A percentile compares a stretch with the other conserved stretches of the same genome.
phyloP scores from a whole-genome alignment of 2,329 filamentous ascomycete genomes.

The Neoarthrinium moseri region DNA sequence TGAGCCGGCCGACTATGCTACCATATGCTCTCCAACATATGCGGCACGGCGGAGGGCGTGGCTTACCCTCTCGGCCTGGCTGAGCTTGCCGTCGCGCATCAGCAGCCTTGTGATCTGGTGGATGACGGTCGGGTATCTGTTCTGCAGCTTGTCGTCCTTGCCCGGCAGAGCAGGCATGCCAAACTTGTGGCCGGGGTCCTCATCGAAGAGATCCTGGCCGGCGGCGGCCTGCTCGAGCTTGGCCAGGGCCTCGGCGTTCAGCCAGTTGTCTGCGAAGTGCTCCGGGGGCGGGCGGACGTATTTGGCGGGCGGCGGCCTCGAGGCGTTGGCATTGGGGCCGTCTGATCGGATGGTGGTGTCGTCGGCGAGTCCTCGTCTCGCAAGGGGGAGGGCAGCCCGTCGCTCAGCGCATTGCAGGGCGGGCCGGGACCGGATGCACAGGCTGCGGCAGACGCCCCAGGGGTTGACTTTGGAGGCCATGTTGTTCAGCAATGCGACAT shows the following conservation, averaged over 20 bases:
- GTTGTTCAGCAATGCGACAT: slow-evolving; percentile 7
- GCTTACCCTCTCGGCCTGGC: slow-evolving; percentile 83
- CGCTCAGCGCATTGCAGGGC: slow-evolving; percentile 8
- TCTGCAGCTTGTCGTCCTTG: slow-evolving; percentile 60
- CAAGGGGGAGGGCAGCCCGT: slow-evolving; percentile 13
- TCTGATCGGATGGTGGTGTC: slow-evolving; percentile 15
- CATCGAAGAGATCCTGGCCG: slow-evolving; percentile 22
- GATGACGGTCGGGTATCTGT: slow-evolving; percentile 83
- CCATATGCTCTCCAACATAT: too few species aligned
- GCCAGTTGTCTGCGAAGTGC: slow-evolving; percentile 25
- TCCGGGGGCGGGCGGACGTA: slow-evolving; percentile 16
- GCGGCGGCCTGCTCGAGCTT: slow-evolving; percentile 27
- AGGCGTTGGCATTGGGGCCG: background rate
- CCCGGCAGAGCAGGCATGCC: slow-evolving; percentile 63
- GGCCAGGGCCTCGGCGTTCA: slow-evolving; percentile 24
- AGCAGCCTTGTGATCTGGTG: slow-evolving; percentile 86
- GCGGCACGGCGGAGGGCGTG: too few species aligned
- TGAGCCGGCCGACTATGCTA: too few species aligned
- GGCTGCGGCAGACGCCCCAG: slow-evolving; percentile 25
- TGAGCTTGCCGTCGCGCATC: slow-evolving; percentile 90
- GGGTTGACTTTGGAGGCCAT: slow-evolving; percentile 31
- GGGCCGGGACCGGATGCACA: slow-evolving; percentile 26
- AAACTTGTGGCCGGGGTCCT: slow-evolving; percentile 70
- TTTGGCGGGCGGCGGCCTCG: slow-evolving; percentile 9
- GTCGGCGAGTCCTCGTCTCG: slow-evolving; percentile 20